A percentile compares a stretch with the other conserved stretches of the same genome.
Conservation (phyloP, 257 asterid species). For the Vinca minor region DNA sequence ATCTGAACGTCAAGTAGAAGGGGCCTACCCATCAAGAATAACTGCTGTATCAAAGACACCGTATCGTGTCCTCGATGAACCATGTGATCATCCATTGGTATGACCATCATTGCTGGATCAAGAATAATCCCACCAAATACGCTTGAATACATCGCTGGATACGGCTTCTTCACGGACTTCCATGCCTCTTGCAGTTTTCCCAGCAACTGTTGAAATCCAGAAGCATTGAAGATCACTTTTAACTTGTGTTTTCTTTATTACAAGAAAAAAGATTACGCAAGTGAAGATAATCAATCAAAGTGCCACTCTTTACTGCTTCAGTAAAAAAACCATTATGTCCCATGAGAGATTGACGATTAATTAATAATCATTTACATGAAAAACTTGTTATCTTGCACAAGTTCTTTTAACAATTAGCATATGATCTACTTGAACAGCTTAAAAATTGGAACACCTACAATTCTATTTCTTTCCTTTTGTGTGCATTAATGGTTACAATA, state of each 20-base stretch:
- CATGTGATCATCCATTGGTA: conserved; percentile 90
- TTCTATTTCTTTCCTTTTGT: no score
- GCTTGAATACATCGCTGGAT: conserved; percentile 89
- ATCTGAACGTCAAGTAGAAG: not conserved
- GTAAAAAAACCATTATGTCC: not conserved
- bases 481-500: not conserved
- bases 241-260: not conserved
- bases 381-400: not conserved
- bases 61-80: conserved; percentile 94
- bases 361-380: not conserved
- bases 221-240: not conserved
- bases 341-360: no score
- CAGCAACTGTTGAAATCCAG: conserved; percentile 38
- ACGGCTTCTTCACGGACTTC: conserved; percentile 55
- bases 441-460: not conserved
- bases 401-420: not conserved
- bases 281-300: not conserved
- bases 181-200: conserved; percentile 62
- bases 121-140: conserved; percentile 71
- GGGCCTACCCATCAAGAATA: conserved; percentile 53
- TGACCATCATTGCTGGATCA: conserved; percentile 87
- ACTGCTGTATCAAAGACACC: conserved; percentile 87
- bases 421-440: not conserved
- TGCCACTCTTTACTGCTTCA: no score
- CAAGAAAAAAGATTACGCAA: not conserved